Conservation (phyloP, 805 yeast genomes). For the Wickerhamiella sergipiensis region DNA sequence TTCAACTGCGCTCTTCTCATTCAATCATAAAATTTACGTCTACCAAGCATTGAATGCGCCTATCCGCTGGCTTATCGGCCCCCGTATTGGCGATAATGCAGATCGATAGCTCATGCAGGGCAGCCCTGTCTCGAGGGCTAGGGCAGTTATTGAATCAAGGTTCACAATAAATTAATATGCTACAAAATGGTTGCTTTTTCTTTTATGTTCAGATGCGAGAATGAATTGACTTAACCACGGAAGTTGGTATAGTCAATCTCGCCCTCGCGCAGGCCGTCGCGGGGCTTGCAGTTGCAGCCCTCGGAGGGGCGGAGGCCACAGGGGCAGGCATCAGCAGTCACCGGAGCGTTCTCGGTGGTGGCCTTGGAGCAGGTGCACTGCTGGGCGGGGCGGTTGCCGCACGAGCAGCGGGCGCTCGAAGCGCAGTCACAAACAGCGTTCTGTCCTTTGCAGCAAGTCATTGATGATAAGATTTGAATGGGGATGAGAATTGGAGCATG, state of each 20-base stretch:
- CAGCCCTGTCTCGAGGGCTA: neutral
- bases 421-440: conserved; percentile 43
- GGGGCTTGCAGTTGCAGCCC: conserved; percentile 43
- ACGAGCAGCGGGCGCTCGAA: conserved; percentile 47
- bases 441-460: conserved; percentile 30
- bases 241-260: conserved; percentile 44
- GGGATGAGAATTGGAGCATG: neutral
- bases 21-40: too few species aligned
- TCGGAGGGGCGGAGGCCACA: conserved; percentile 44
- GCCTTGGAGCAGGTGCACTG: conserved; percentile 43
- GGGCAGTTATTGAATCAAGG: neutral
- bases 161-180: neutral
- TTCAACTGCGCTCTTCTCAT: too few species aligned
- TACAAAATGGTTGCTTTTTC: neutral
- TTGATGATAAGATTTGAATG: conserved; percentile 5
- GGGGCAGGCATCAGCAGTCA: conserved; percentile 37
- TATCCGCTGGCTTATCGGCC: too few species aligned
- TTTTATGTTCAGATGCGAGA: neutral
- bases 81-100: too few species aligned
- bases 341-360: conserved; percentile 35
- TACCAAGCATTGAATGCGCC: too few species aligned
- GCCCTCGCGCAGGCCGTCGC: conserved; percentile 36
- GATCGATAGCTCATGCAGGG: too few species aligned
- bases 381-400: conserved; percentile 47
- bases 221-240: conserved; percentile 1